A percentile compares a stretch with the other conserved stretches of the same genome.
Evolutionary conservation across 495 filamentous ascomycete genomes (phyloP).

Genomic region (Opeltia flavorubescens): DNA sequence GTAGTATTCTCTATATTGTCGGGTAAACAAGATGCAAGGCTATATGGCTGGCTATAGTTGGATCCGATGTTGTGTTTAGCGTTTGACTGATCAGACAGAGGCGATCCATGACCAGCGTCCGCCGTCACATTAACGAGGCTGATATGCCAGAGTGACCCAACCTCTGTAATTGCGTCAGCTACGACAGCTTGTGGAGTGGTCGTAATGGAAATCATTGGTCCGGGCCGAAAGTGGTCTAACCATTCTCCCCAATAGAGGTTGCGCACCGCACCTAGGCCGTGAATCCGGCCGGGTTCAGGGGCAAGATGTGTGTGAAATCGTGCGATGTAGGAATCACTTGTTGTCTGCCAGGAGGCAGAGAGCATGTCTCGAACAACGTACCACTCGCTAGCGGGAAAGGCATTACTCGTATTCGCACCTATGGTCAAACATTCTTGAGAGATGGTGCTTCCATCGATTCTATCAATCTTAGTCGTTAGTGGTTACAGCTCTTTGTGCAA

Average conservation of each 20-base stretch:
- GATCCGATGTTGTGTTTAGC: neutral
- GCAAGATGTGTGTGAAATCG: neutral
- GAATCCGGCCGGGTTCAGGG: neutral
- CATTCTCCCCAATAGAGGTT: neutral
- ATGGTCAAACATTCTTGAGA: neutral
- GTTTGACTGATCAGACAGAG: neutral
- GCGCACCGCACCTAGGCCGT: neutral
- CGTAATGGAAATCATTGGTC: too few relatives aligned
- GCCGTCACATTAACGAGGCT: neutral
- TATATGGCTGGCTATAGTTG: neutral
- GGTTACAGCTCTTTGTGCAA: neutral
- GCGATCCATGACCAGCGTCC: neutral
- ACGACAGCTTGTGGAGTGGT: too few relatives aligned
- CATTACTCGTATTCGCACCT: neutral
- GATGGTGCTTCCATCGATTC: conserved; percentile 2
- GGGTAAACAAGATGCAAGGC: neutral
- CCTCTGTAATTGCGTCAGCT: conserved; percentile 3
- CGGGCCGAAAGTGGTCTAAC: too few relatives aligned
- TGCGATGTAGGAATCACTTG: neutral
- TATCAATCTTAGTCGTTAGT: neutral
- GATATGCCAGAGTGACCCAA: neutral
- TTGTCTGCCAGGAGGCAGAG: neutral
- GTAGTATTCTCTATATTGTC: neutral
- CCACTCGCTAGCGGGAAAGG: conserved; percentile 10
- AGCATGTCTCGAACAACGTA: neutral